These are phyloP conservation scores for Termitomyces eurrhizus DNA, from an alignment of 768 basidiomycete genomes.

Conservation along the genomic window DNA sequence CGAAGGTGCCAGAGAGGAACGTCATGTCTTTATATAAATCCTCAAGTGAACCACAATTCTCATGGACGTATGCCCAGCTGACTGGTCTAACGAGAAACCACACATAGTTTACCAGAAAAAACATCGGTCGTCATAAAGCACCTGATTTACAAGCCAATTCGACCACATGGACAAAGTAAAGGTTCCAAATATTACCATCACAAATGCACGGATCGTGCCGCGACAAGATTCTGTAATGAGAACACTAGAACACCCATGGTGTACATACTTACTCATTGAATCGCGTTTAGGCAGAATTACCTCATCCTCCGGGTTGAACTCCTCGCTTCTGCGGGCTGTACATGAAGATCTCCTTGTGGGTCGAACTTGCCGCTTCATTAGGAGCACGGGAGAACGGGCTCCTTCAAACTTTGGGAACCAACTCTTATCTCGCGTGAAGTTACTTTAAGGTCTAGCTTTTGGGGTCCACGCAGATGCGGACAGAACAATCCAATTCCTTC, in stretches of 20 bases:
- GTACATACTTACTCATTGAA: not conserved
- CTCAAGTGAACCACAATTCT: not conserved
- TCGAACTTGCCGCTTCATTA: constrained; percentile 8
- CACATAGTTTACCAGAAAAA: not conserved
- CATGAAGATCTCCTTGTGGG: constrained; percentile 9
- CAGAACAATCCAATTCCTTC: constrained; percentile 1
- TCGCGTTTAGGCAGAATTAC: not conserved
- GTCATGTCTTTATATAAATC: not conserved
- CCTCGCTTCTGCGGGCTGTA: constrained; percentile 2
- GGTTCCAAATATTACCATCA: not conserved
- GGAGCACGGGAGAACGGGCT: constrained; percentile 2
- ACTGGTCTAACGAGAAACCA: not conserved
- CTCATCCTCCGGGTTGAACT: not conserved
- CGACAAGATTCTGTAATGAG: not conserved
- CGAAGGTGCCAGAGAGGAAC: not conserved
- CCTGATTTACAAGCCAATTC: not conserved
- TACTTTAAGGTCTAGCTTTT: constrained; percentile 1
- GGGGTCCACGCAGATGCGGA: not conserved
- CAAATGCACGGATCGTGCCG: not conserved
- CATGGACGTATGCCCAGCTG: not conserved
- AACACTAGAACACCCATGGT: not conserved
- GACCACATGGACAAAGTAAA: not conserved
- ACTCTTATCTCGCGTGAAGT: constrained; percentile 2
- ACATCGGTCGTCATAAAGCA: not conserved
- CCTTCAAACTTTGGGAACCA: not conserved